Percentiles rank a stretch among this genome's conserved stretches.
These are phyloP conservation scores for Zymoseptoria passerinii DNA, from an alignment of 2,329 filamentous ascomycete genomes.

Conservation along the genomic window DNA sequence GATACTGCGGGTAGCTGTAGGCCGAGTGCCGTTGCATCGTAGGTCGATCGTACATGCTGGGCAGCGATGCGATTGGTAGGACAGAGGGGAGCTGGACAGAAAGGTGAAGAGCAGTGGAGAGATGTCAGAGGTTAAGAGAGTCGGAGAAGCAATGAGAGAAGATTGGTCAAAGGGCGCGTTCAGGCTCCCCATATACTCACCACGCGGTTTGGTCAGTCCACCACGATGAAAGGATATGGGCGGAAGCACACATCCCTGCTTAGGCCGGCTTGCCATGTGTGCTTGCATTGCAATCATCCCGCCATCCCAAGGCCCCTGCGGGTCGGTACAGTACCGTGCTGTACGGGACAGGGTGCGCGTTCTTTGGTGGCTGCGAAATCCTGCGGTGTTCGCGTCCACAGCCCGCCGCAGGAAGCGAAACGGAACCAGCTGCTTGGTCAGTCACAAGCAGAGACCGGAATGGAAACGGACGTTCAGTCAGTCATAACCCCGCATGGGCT, in stretches of 20 bases:
- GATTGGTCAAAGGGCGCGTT: constrained; percentile 10
- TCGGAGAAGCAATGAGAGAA: constrained; percentile 4
- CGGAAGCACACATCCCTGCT: constrained; percentile 16
- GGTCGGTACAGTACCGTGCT: not conserved
- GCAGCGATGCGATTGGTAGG: constrained; percentile 1
- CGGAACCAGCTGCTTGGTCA: not conserved
- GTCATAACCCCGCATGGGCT: not conserved
- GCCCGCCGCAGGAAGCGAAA: not conserved
- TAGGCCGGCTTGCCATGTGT: constrained; percentile 12
- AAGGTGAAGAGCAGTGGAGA: not conserved
- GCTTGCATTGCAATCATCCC: constrained; percentile 1
- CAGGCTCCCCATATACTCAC: constrained; percentile 16
- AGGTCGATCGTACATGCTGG: constrained; percentile 21
- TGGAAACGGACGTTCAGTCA: not conserved
- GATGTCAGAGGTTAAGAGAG: constrained; percentile 2
- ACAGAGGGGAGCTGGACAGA: not conserved
- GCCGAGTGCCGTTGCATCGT: constrained; percentile 38
- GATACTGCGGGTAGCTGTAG: constrained; percentile 35
- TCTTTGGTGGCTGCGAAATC: not conserved
- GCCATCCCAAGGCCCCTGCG: constrained; percentile 7
- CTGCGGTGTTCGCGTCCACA: not conserved
- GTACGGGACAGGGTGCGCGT: not conserved
- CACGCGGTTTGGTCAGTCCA: constrained; percentile 12
- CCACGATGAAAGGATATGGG: constrained; percentile 13
- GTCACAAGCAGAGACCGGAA: not conserved